Evolutionary conservation across 2,329 filamentous ascomycete species (phyloP), one percentile per base, ranked within the genome.

Genomic region (Ceratocystis diversiconidia): DNA sequence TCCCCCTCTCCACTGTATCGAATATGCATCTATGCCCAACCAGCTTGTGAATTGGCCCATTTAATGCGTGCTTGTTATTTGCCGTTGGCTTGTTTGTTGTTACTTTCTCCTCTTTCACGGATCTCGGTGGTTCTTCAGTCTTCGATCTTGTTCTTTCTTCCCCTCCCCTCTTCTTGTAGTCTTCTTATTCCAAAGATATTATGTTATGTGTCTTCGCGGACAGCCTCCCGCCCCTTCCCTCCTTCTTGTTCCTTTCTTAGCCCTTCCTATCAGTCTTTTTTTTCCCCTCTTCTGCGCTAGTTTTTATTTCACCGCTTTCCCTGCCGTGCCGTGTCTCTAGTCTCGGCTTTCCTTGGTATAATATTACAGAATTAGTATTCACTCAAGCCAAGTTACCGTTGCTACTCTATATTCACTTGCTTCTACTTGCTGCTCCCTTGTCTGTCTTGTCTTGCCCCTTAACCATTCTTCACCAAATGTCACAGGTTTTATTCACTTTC

Each of bases 21-120:
- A 22, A 59, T 59, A 59, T 59, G 52, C 52, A 36, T 59, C 52
- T 59, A 59, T 59, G 52, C 52, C 52, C 52, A 59, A 59, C 52
- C 25, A 59, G 28, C 28, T 6, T 17, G 28, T 30, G 52, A 17
- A 59, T 8, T 59, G 28, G 52, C 25, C 52, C 28, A 15, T 22
- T 52, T 12, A 28, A 28, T 52, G 48, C 52, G 52, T 10, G 12
- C 17, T 59, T 59, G 25, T 32, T n/a, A 22, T 17, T 32, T 59
- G 52, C 17, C 17, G 52, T 30, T 57, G 22, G n/a, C 28, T 55
- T 30, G 52, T 15, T 30, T 5, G 52, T 17, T 30, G 28, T 59
- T n/a, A 30, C 25, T 59, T 32, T 30, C 25, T 59, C 52, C 52
- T 59, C 52, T 8, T 30, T 36, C 7, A 52, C 3, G 52, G 28